Percentiles rank a stretch among this genome's conserved stretches.
Conservation (phyloP, 1,284 basidiomycete genomes). For the Sporisorium reilianum region DNA sequence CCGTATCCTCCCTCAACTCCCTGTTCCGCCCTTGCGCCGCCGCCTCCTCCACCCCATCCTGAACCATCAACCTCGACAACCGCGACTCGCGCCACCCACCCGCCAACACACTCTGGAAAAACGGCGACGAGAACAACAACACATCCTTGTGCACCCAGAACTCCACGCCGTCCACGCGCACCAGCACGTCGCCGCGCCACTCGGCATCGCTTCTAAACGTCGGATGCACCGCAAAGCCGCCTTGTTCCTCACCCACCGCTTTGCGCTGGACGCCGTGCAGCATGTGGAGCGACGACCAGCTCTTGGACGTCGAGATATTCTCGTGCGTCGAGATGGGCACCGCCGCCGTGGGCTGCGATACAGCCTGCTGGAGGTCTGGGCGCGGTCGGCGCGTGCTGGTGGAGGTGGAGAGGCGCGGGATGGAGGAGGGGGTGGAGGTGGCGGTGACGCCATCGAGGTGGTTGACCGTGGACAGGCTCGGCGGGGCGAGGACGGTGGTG, state of each 20-base stretch:
- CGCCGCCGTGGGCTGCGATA: constrained; percentile 29
- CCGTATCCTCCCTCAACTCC: neutral
- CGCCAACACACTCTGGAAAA: constrained; percentile 46
- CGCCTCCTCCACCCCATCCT: neutral
- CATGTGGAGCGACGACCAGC: constrained; percentile 11
- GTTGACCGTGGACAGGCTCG: constrained; percentile 29
- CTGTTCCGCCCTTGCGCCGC: neutral
- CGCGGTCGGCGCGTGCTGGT: constrained; percentile 4
- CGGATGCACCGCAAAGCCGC: constrained; percentile 34
- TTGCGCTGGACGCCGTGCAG: neutral
- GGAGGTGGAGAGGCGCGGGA: neutral
- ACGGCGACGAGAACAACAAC: constrained; percentile 50
- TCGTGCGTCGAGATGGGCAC: constrained; percentile 27
- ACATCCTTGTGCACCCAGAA: constrained; percentile 58
- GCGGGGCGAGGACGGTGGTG: constrained; percentile 28
- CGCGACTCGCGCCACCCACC: constrained; percentile 53
- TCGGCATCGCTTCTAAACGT: constrained; percentile 44
- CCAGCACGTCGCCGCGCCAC: constrained; percentile 48
- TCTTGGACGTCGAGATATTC: constrained; percentile 34
- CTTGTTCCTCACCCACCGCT: neutral
- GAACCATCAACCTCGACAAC: constrained; percentile 7
- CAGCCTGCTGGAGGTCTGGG: constrained; percentile 20
- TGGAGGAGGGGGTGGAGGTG: neutral
- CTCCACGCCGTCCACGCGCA: constrained; percentile 44
- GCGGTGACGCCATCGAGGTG: constrained; percentile 24